Conservation (phyloP, 2,329 filamentous ascomycete species). For the Arthrobotrys entomopaga region DNA sequence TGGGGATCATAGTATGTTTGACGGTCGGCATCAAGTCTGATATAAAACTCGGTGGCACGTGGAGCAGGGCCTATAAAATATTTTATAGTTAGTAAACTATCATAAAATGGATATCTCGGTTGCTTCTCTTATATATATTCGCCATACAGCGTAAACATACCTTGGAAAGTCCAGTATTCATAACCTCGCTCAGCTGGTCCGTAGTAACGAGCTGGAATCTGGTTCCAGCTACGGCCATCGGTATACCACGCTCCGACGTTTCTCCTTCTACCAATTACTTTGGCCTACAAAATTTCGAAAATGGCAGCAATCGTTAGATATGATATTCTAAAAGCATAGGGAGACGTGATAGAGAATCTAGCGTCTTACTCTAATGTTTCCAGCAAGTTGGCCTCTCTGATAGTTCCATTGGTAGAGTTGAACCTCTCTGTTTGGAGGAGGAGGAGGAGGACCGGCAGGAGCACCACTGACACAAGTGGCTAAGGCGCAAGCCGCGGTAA, state of each 20-base stretch:
- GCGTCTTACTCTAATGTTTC: not conserved
- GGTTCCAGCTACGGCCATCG: no score
- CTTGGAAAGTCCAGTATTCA: slow-evolving; percentile 12
- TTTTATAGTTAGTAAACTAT: not conserved
- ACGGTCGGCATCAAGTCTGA: not conserved
- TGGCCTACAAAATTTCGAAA: no score
- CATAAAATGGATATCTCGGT: no score
- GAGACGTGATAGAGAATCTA: no score
- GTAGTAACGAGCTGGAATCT: slow-evolving; percentile 8
- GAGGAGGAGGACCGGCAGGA: not conserved
- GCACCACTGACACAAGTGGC: not conserved
- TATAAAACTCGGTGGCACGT: not conserved
- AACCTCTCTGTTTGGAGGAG: not conserved
- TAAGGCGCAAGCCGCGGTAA: not conserved
- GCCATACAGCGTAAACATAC: not conserved
- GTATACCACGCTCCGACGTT: no score
- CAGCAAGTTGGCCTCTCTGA: not conserved
- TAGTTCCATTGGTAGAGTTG: slow-evolving; percentile 14
- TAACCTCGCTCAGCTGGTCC: not conserved
- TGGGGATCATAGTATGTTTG: slow-evolving; percentile 8
- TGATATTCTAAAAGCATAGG: no score
- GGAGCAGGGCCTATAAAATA: not conserved
- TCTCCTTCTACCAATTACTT: no score
- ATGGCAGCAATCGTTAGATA: no score
- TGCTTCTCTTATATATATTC: not conserved